Base-by-base conservation (phyloP, 2,329 filamentous ascomycete species). In the Hortaea sp. region DNA sequence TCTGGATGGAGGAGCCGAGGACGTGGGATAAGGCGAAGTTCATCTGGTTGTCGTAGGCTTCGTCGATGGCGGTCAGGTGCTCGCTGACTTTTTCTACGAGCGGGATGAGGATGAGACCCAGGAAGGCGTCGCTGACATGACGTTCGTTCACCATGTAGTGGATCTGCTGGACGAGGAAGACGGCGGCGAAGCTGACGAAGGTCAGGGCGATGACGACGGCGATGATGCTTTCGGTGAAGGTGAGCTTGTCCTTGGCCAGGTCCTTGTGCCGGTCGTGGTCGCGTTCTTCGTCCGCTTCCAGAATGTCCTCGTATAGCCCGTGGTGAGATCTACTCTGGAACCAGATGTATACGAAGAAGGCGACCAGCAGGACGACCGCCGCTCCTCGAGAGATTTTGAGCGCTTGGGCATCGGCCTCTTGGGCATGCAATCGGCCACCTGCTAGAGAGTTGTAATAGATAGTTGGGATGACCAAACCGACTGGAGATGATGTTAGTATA, bases 11-110 rank as follows among this genome's bases (percentile, higher is more conserved):
- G 2, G 88, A 82, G 41, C 87, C 88, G 38, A 95, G 79, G 44
- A 92, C 85, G 63, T 95, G 88, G 39, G 85, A 84, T 28, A 92
- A 74, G 0, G 87, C 86, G 63, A 89, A 83, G 68, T 90, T 90
- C 74, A 65, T 65, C 62, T 83, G 80, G 61, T 85, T 79, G 58
- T 87, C 84, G 76, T 82, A 90, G 13, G 87, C 87, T 71, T 92
- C 86, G 58, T 92, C 85, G 48, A 92, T 73, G 30, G 86, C 85
- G 1, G 85, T 90, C 41, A 94, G 69, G 65, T 94, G 87, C 64
- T 94, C 87, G 6, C 86, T 85, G 1, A 83, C 82, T 65, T 94
- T 94, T 60, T 94, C 88, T 5, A 92, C 86, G 0, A 94, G 71
- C 2, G 85, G 82, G 2, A 92, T 78, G 1, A 94, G 72, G 55